phyloP scores from a whole-genome alignment of 148 eudicot species.

The Linanthus parryae region DNA sequence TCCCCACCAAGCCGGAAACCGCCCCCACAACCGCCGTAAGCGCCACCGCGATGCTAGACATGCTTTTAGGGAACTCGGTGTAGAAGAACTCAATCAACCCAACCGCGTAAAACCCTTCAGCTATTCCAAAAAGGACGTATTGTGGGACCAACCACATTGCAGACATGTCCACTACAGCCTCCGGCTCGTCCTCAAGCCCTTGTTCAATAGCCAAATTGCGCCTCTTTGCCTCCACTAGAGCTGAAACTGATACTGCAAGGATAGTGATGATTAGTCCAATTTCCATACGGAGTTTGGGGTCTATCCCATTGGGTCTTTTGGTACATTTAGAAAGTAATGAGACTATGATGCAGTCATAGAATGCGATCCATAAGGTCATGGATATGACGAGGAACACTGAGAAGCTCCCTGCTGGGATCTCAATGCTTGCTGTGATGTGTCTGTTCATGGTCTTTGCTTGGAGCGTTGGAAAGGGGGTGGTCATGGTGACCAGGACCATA shows the following conservation, averaged over 20 bases:
- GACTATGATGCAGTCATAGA: constrained; percentile 29
- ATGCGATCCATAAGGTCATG: constrained; percentile 22
- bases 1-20: constrained; percentile 14
- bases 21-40: constrained; percentile 12
- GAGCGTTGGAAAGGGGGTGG: constrained; percentile 10
- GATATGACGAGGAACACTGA: constrained; percentile 15
- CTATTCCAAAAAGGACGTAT: constrained; percentile 23
- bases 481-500: not conserved
- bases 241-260: constrained; percentile 11
- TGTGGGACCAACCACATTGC: constrained; percentile 46
- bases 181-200: constrained; percentile 22
- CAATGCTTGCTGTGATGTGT: constrained; percentile 9
- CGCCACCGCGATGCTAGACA: constrained; percentile 19
- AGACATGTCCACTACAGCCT: constrained; percentile 28
- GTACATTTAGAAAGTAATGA: constrained; percentile 17
- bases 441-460: constrained; percentile 18
- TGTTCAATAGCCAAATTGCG: constrained; percentile 12
- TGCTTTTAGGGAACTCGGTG: constrained; percentile 20
- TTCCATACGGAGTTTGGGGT: constrained; percentile 12
- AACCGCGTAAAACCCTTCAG: constrained; percentile 22
- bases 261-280: constrained; percentile 1
- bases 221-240: constrained; percentile 16
- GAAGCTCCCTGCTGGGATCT: constrained; percentile 30
- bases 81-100: constrained; percentile 22
- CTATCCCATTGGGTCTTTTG: constrained; percentile 1